Evolutionary conservation across 2,329 filamentous ascomycete genomes (phyloP).

Genomic region (Stylonectria norvegica): DNA sequence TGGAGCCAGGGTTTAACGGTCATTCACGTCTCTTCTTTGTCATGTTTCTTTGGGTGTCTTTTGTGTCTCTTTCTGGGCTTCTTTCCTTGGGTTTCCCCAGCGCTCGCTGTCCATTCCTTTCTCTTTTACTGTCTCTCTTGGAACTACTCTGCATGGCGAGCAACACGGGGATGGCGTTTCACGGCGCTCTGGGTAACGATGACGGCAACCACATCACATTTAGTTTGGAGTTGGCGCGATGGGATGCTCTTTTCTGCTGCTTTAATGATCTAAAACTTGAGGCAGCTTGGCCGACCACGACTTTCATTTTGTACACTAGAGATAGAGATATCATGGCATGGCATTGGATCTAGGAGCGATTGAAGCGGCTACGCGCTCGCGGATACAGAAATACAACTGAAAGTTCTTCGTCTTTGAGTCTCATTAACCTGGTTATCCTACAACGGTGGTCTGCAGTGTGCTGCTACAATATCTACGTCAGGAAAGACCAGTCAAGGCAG

Average conservation of each 20-base stretch:
- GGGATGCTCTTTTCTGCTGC: slow-evolving; percentile 5
- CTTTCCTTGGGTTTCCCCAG: background rate
- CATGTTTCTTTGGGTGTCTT: slow-evolving; percentile 1
- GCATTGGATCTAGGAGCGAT: slow-evolving; percentile 8
- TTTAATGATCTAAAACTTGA: slow-evolving; percentile 17
- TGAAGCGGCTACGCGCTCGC: slow-evolving; percentile 5
- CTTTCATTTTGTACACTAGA: slow-evolving; percentile 27
- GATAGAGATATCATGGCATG: slow-evolving; percentile 26
- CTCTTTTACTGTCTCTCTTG: slow-evolving; percentile 7
- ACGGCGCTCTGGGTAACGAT: slow-evolving; percentile 18
- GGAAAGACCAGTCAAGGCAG: too few species aligned
- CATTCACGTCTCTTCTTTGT: background rate
- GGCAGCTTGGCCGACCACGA: slow-evolving; percentile 11
- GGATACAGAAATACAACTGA: slow-evolving; percentile 11
- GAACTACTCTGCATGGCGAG: slow-evolving; percentile 22
- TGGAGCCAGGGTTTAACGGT: slow-evolving; percentile 23
- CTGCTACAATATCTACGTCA: too few species aligned
- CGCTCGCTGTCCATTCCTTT: slow-evolving; percentile 23
- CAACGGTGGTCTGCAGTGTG: slow-evolving; percentile 16
- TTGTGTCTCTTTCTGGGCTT: background rate
- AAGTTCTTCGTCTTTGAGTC: background rate
- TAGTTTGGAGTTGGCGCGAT: slow-evolving; percentile 9
- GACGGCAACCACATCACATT: slow-evolving; percentile 14
- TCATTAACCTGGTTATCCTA: slow-evolving; percentile 14
- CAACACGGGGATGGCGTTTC: slow-evolving; percentile 17